Evolutionary conservation across 352 stramenopile genomes (phyloP), one percentile per base, ranked within the genome.

Genomic region (Phytophthora pisi): DNA sequence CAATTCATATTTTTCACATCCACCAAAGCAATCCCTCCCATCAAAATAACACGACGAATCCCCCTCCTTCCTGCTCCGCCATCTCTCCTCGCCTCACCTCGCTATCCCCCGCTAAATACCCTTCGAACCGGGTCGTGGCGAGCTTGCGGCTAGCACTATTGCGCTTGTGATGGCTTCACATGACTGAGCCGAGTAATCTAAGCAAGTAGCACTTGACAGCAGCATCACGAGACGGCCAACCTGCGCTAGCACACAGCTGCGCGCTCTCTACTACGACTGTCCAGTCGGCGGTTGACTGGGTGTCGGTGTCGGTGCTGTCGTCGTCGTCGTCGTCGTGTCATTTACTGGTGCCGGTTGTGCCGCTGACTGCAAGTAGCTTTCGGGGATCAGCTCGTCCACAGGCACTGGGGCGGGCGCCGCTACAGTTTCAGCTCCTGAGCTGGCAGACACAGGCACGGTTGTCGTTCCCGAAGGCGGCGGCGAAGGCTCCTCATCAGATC

Each of bases 1-100:
- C 68, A 72, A 68, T 75, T 79, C 68, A 69, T 77, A 77, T 77
- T 79, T 66, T 78, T 79, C 72, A 79, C 72, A 77, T 69, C 66
- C 66, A 75, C 62, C 71, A 75, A 66, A 63, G 54, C 57, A 66
- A 46, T 61, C 61, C 56, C 43, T 71, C 45, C 56, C 68, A 69
- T 59, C 56, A 72, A 74, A 77, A 78, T 68, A 78, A 78, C 61
- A 77, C 72, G 55, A 76, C 64, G 50, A 65, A 70, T 54, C 50
- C 40, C 51, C 10, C 51, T 68, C 53, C 43, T 64, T 68, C 65
- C 52, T 55, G 51, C 57, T 72, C 47, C 57, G 62, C 51, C 57
- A 61, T 64, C 54, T 52, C 46, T 52, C 1, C 20, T 20, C 20
- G 20, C 49, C 53, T 55, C 50, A 54, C 59, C 55, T 68, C 51